Evolutionary conservation across 2,329 filamentous ascomycete genomes (phyloP).

Genomic region (Monilinia polystroma): DNA sequence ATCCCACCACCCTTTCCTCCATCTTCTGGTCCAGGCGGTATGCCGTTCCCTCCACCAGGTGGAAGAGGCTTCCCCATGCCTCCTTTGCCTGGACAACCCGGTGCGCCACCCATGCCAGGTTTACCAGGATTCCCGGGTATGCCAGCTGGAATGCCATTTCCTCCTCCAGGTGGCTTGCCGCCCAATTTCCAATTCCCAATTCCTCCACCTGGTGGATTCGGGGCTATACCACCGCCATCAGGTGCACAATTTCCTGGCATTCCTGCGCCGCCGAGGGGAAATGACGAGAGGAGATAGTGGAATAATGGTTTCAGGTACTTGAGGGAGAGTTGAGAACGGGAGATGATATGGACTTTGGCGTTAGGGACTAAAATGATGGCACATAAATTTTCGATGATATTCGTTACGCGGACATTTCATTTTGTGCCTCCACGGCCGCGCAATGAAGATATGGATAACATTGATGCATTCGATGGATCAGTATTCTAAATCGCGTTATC

Average conservation of each 20-base stretch:
- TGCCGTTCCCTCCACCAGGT: slow-evolving; percentile 36
- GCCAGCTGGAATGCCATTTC: slow-evolving; percentile 45
- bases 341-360: slow-evolving; percentile 15
- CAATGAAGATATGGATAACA: not conserved
- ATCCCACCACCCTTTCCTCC: slow-evolving; percentile 16
- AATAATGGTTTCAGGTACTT: slow-evolving; percentile 9
- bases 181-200: slow-evolving; percentile 52
- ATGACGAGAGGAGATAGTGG: slow-evolving; percentile 20
- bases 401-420: not conserved
- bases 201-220: slow-evolving; percentile 37
- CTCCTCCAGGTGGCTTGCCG: slow-evolving; percentile 48
- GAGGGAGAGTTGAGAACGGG: slow-evolving; percentile 5
- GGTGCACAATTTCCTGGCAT: slow-evolving; percentile 11
- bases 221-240: slow-evolving; percentile 24
- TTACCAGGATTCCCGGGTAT: slow-evolving; percentile 36
- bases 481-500: not conserved
- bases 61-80: slow-evolving; percentile 37
- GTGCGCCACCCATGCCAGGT: slow-evolving; percentile 31
- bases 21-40: slow-evolving; percentile 19
- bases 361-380: slow-evolving; percentile 10
- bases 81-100: slow-evolving; percentile 29
- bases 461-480: not conserved
- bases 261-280: slow-evolving; percentile 19
- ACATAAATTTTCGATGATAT: not conserved
- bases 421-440: not conserved